Evolutionary conservation across 1,284 basidiomycete genomes (phyloP), one percentile per base, ranked within the genome.

Genomic region (Rhizopogon parksii): DNA sequence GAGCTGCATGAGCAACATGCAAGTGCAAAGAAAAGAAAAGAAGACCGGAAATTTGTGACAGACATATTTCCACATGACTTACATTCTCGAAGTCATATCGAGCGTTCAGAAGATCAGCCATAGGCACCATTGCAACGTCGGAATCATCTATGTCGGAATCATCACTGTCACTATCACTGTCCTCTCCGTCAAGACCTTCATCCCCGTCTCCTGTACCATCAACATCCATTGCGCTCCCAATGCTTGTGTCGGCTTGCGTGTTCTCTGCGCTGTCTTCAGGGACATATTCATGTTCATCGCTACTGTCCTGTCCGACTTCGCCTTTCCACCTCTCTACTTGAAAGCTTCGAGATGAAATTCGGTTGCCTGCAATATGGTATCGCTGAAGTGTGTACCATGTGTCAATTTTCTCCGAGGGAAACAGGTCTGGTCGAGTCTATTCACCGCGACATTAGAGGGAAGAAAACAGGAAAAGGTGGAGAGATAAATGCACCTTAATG

Each of bases 41-140:
- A 7, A 11, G 30, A 24, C 21, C 21, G 30, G 3, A 42, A 19
- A n/a, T 9, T 17, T 9, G 30, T 7, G 30, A 14, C 50, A 36
- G 27, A 47, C 19, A 25, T 12, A 56, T 21, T n/a, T 30, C 9
- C 40, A 43, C 30, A 32, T 4, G 27, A 65, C 81, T 54, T 59
- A 91, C 94, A 59, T 96, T 97, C 68, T 93, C 88, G 30, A 78
- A 79, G n/a, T 82, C 85, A 65, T 82, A 91, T 50, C 83, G 80
- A 5, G 94, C 94, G 60, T 95, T 96, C 46, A 95, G 75, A 76
- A 98, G 85, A 68, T 98, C 95, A 1, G 95, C 96, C 76, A 99
- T 86, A 0, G 95, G 95, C 1, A 98, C 89, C 94, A 99, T 96
- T 0, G 90, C 85, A 8, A 93, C 84, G 57, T 91, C 83, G 1